Percentiles rank a stretch among this genome's conserved stretches.
Evolutionary conservation across 2,329 filamentous ascomycete species (phyloP).

Genomic region (Chrysoporthe puriensis): DNA sequence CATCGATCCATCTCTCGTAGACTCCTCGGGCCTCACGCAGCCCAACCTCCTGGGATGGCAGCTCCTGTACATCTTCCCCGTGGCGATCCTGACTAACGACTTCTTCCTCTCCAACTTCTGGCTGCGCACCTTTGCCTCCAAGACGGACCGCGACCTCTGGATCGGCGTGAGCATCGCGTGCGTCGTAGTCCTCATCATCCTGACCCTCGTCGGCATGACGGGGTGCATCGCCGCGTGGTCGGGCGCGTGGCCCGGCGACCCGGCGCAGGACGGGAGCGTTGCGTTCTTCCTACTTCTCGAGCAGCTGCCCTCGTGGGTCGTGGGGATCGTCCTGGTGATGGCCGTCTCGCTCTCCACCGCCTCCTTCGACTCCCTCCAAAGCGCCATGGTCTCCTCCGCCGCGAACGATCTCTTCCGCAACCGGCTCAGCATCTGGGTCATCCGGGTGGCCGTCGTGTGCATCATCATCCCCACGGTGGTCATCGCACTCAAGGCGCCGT

Average conservation of each 20-base stretch:
- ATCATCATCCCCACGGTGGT: slow-evolving; percentile 76
- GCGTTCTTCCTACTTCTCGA: slow-evolving; percentile 77
- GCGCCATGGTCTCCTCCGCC: slow-evolving; percentile 81
- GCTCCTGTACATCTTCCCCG: slow-evolving; percentile 80
- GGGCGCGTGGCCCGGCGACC: slow-evolving; percentile 68
- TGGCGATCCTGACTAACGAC: slow-evolving; percentile 81
- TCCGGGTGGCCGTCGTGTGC: slow-evolving; percentile 70
- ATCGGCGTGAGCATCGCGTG: slow-evolving; percentile 73
- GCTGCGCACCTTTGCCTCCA: slow-evolving; percentile 81
- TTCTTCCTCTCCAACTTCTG: slow-evolving; percentile 86
- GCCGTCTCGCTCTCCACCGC: slow-evolving; percentile 75
- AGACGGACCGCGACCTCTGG: slow-evolving; percentile 77
- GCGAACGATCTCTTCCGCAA: slow-evolving; percentile 88
- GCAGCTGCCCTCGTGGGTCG: slow-evolving; percentile 76
- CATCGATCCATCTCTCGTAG: slow-evolving; percentile 70
- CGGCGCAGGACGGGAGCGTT: slow-evolving; percentile 63
- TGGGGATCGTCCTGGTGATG: slow-evolving; percentile 82
- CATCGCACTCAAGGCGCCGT: slow-evolving; percentile 73
- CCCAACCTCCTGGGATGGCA: slow-evolving; percentile 79
- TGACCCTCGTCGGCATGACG: slow-evolving; percentile 72
- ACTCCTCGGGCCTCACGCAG: slow-evolving; percentile 69
- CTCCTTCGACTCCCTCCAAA: slow-evolving; percentile 80
- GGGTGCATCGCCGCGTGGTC: slow-evolving; percentile 81
- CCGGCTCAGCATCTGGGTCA: slow-evolving; percentile 73
- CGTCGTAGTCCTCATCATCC: slow-evolving; percentile 66